phyloP scores from a whole-genome alignment of 306 rosid genomes.

The Glycine tomentella region DNA sequence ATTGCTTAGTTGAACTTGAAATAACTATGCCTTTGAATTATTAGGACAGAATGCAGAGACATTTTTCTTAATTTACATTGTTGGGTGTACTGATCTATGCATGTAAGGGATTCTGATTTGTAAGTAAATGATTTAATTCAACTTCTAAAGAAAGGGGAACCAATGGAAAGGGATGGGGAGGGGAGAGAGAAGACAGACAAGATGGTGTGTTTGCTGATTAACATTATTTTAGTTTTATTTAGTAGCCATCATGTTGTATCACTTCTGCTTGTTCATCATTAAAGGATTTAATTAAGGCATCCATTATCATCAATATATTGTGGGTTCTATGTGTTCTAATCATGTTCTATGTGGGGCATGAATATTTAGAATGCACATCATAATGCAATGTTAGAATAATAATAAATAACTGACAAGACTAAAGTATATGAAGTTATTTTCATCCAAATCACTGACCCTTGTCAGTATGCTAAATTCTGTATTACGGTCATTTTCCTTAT shows the following conservation, averaged over 20 bases:
- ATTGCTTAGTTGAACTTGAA: constrained; percentile 19
- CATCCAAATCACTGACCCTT: constrained; percentile 29
- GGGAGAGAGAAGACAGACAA: constrained; percentile 4
- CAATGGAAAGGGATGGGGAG: neutral
- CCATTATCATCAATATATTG: constrained; percentile 37
- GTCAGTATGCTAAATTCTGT: constrained; percentile 14
- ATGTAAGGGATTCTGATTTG: constrained; percentile 23
- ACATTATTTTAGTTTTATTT: constrained; percentile 39
- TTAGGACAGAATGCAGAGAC: constrained; percentile 33
- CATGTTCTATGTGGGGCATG: constrained; percentile 33
- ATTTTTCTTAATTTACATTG: constrained; percentile 25
- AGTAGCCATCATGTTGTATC: constrained; percentile 23
- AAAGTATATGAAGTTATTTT: constrained; percentile 20
- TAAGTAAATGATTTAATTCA: constrained; percentile 25
- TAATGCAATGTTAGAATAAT: constrained; percentile 24
- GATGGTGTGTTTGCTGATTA: constrained; percentile 20
- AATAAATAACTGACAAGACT: constrained; percentile 13
- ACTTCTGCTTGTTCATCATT: constrained; percentile 41
- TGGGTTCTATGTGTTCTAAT: constrained; percentile 36
- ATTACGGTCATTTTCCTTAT: constrained; percentile 21
- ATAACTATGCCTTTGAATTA: constrained; percentile 19
- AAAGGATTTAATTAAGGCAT: constrained; percentile 38
- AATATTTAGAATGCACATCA: constrained; percentile 28
- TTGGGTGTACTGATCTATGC: constrained; percentile 37
- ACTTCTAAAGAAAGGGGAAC: constrained; percentile 34